Conservation (phyloP, 2,329 filamentous ascomycete species). For the Penicillium sp. region DNA sequence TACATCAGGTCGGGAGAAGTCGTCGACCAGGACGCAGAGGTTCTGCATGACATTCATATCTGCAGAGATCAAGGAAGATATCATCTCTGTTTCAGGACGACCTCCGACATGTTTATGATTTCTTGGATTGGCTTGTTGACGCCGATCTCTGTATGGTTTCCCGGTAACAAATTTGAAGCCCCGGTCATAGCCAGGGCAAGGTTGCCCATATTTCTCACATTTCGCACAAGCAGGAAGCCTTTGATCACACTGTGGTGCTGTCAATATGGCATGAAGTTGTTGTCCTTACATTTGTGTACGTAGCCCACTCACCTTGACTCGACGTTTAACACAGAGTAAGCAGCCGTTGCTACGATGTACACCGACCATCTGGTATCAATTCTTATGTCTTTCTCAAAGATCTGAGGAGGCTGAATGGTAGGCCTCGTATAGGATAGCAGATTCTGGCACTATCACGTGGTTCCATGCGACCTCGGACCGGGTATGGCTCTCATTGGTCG, state of each 20-base stretch:
- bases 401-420: not conserved
- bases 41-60: constrained; percentile 24
- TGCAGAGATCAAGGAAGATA: constrained; percentile 5
- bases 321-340: constrained; percentile 27
- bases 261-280: not conserved
- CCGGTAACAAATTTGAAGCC: constrained; percentile 35
- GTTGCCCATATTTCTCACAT: constrained; percentile 34
- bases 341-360: constrained; percentile 29
- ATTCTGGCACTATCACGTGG: not conserved
- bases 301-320: constrained; percentile 25
- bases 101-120: not conserved
- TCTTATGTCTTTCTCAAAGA: not conserved
- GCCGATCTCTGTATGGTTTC: constrained; percentile 27
- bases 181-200: constrained; percentile 35
- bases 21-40: constrained; percentile 21
- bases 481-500: constrained; percentile 1
- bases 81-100: not conserved
- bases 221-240: constrained; percentile 30
- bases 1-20: constrained; percentile 22
- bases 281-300: not conserved
- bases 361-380: constrained; percentile 22
- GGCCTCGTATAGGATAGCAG: constrained; percentile 1
- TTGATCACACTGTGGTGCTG: constrained; percentile 34
- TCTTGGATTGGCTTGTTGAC: not conserved
- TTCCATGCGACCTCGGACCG: too few species aligned